Conservation (phyloP, 2,329 filamentous ascomycete species). For the Aspergillus carbonarius region DNA sequence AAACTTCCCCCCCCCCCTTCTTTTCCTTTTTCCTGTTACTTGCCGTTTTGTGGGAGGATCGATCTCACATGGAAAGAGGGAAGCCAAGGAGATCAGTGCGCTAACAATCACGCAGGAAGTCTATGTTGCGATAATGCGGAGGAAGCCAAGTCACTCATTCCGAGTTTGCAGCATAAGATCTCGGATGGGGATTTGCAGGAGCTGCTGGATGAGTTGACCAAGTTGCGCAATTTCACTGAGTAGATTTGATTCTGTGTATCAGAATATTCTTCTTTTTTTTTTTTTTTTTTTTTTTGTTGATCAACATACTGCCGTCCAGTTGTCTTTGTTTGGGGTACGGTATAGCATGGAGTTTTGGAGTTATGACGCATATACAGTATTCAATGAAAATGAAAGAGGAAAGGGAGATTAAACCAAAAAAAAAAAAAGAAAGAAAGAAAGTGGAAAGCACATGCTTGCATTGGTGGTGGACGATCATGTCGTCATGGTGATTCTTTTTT, state of each 20-base stretch:
- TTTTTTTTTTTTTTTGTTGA: no score
- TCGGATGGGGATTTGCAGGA: conserved; percentile 83
- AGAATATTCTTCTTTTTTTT: background rate
- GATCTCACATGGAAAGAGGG: background rate
- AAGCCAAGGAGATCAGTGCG: background rate
- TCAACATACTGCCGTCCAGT: background rate
- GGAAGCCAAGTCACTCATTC: conserved; percentile 94
- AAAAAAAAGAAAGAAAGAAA: background rate
- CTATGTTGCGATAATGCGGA: conserved; percentile 90
- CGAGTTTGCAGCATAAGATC: conserved; percentile 85
- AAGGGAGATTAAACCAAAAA: background rate
- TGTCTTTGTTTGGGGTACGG: background rate
- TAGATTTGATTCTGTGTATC: conserved; percentile 18
- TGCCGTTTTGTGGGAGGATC: background rate
- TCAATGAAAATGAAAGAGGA: background rate
- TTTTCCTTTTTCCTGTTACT: background rate
- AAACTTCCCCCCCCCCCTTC: conserved; percentile 31
- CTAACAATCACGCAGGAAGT: conserved; percentile 62
- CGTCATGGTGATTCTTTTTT: background rate
- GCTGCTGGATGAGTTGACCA: conserved; percentile 85
- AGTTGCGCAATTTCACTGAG: conserved; percentile 60
- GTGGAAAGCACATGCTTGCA: background rate
- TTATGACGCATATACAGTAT: background rate
- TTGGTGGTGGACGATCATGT: background rate
- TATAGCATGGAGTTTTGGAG: conserved; percentile 17